Base-by-base conservation (phyloP, 352 stramenopile species). In the Aphanomyces euteiches region DNA sequence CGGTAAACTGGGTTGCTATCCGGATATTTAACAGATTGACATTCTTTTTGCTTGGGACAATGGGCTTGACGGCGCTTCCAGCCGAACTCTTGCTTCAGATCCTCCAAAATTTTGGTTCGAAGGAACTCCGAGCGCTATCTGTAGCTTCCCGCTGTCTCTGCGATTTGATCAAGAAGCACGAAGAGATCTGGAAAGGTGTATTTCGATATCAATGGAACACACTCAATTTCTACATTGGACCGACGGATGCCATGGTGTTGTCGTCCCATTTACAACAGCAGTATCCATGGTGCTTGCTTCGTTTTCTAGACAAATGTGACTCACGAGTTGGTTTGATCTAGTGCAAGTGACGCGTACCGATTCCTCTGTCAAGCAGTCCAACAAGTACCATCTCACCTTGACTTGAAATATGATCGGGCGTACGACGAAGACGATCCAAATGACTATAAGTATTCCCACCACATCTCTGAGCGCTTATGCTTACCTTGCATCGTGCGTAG, bases 331-430 rank as follows among this genome's bases (percentile, higher is more conserved):
- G 28, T 15, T 21, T n/a, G 10, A 7, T 21, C 38, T 19, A 66
- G 57, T 15, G 28, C 34, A 38, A 66, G 57, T 21, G 57, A 66
- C 38, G 57, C 36, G 17, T 66, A 37, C 28, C 57, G 39, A 36
- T 66, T 50, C n/a, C 57, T 66, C 57, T 66, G 57, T 28, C 57
- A 66, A n/a, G 57, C 57, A n/a, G 28, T 66, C 38, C 57, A 38
- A 10, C 34, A 17, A n/a, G 37, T 66, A 41, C 57, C 57, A 10
- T 53, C 38, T 17, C 37, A 8, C 1, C 37, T 66, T 28, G 40
- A 66, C 57, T 3, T 66, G 34, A 41, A 66, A 17, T 66, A 48
- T 19, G 7, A 48, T 5, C 6, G 41, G 4, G 57, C 37, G 1
- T 66, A 48, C 41, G 38, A 50, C 38, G 38, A 66, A 10, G 57